phyloP scores from a whole-genome alignment of 2,329 filamentous ascomycete genomes.

The Cladosporium sp. region DNA sequence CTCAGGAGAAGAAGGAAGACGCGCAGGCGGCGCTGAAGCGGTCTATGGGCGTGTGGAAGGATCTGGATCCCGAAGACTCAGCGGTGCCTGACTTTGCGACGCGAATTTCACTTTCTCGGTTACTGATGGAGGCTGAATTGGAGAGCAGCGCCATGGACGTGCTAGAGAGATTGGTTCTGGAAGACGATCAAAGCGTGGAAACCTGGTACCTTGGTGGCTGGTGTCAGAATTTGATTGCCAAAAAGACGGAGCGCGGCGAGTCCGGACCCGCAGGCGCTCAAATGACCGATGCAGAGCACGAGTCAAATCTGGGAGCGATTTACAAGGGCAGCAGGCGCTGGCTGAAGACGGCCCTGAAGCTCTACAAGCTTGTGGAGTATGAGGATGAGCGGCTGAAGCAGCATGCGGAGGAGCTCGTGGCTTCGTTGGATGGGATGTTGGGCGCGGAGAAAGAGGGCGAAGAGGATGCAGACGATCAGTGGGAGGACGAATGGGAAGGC shows the following conservation, averaged over 20 bases:
- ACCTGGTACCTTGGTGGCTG: slow-evolving; percentile 96
- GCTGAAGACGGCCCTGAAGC: slow-evolving; percentile 71
- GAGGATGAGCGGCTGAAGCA: slow-evolving; percentile 73
- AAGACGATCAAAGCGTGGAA: slow-evolving; percentile 92
- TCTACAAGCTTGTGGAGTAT: slow-evolving; percentile 76
- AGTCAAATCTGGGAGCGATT: slow-evolving; percentile 48
- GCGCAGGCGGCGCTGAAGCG: slow-evolving; percentile 70
- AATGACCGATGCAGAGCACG: slow-evolving; percentile 35
- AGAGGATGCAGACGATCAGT: slow-evolving; percentile 34
- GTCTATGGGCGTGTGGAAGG: slow-evolving; percentile 78
- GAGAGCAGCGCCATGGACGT: slow-evolving; percentile 80
- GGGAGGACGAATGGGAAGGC: slow-evolving; percentile 30
- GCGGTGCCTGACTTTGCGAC: slow-evolving; percentile 79
- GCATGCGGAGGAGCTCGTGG: slow-evolving; percentile 66
- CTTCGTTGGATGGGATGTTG: slow-evolving; percentile 38
- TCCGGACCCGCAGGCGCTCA: slow-evolving; percentile 27
- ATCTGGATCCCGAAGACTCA: slow-evolving; percentile 65
- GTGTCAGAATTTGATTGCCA: slow-evolving; percentile 74
- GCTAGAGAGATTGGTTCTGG: slow-evolving; percentile 71
- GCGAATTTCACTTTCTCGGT: slow-evolving; percentile 71
- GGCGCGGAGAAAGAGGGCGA: slow-evolving; percentile 40
- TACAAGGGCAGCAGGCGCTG: slow-evolving; percentile 74
- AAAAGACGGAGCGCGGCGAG: slow-evolving; percentile 50
- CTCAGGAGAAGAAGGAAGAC: slow-evolving; percentile 72
- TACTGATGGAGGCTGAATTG: slow-evolving; percentile 87